Conservation (phyloP, 306 rosid species). For the Glycine tomentella region DNA sequence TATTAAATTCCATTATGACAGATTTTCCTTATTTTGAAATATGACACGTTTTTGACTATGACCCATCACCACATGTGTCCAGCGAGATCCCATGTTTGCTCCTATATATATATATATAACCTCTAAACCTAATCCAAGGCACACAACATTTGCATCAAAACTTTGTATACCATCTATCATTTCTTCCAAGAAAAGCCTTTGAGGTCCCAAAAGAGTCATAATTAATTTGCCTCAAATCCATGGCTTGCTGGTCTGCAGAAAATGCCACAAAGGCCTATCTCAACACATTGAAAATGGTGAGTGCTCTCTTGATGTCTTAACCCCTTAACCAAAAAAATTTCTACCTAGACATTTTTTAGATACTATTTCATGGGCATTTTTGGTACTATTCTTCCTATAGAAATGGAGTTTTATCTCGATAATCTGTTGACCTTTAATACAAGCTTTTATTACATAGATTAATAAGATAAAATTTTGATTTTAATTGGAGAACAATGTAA, state of each 20-base stretch:
- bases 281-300: constrained; percentile 80
- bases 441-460: not conserved
- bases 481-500: not conserved
- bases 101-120: constrained; percentile 36
- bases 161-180: constrained; percentile 26
- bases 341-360: not conserved
- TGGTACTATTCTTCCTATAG: not conserved
- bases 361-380: not conserved
- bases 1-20: constrained; percentile 9
- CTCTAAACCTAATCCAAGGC: constrained; percentile 20
- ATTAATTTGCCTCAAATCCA: constrained; percentile 37
- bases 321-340: not conserved
- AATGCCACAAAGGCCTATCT: constrained; percentile 96
- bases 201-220: no score
- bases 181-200: no score
- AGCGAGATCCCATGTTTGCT: constrained; percentile 15
- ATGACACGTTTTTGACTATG: constrained; percentile 6
- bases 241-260: constrained; percentile 96
- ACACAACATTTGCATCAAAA: constrained; percentile 45
- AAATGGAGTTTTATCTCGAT: not conserved
- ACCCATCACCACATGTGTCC: constrained; percentile 46
- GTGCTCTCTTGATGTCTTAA: constrained; percentile 24
- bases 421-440: not conserved
- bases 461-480: not conserved
- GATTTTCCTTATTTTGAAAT: not conserved